Evolutionary conservation across 164 flowering plant species (phyloP), one percentile per base, ranked within the genome.

Genomic region (Vitis riparia): DNA sequence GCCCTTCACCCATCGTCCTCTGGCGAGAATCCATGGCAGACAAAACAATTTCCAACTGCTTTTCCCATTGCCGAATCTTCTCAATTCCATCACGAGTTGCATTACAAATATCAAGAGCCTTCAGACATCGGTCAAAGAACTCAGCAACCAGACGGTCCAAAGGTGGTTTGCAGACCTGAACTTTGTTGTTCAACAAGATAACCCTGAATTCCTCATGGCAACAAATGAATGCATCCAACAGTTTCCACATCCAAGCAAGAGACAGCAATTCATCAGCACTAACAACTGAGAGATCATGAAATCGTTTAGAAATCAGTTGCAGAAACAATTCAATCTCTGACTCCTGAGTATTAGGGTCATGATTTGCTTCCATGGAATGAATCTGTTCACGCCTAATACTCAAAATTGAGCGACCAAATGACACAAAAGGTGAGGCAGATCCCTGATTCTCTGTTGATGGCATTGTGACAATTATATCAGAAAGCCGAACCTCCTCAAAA

Each of bases 21-120:
- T 77, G 68, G 8, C 49, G 68, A 11, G 71, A 60, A 57, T 70
- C 81, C 15, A 87, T 63, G 1, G 91, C 88, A 17, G 52, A 63
- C 9, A 75, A 51, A 29, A 83, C 86, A 29, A 89, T 86, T 66
- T 86, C 85, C 57, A 86, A 63, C 29, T 71, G 87, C 63, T 79
- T 86, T 64, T 81, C 77, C 86, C 89, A 86, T 15, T 48, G 55
- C 2, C 79, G 69, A 11, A 88, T 65, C 59, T 73, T 68, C 68
- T 86, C 90, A 55, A 84, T 76, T 57, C 88, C 94, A 56, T 85
- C 84, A 14, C 88, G 79, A 16, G 71, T 72, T 3, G 91, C 90
- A 76, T 86, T 86, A 71, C 88, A 89, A 3, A 89, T 67, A 32
- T 89, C 94, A 32, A 89, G 89, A 1, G 92, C 92, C 71, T 89